Percentiles rank a stretch among this genome's conserved stretches.
Conservation (phyloP, 2,329 filamentous ascomycete species). For the Fonsecaea monophora region DNA sequence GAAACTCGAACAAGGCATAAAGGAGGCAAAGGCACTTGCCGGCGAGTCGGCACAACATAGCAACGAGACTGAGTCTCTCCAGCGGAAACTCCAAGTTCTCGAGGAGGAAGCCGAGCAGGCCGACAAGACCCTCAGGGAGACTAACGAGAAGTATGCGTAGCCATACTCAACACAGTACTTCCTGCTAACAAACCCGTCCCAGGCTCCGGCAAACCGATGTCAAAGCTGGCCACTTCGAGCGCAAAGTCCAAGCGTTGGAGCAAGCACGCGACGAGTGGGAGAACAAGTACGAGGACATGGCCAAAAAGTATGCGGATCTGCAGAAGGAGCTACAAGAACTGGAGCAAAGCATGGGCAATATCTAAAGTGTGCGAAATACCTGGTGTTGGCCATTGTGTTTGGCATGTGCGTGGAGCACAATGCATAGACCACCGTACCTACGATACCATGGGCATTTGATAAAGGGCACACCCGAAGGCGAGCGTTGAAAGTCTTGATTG, state of each 20-base stretch:
- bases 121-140: conserved; percentile 94
- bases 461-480: conserved; percentile 22
- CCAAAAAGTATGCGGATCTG: conserved; percentile 80
- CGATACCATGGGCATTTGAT: conserved; percentile 38
- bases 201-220: conserved; percentile 99
- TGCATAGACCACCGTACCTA: conserved; percentile 37
- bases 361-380: conserved; percentile 64
- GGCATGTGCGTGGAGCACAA: conserved; percentile 25
- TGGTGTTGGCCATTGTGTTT: conserved; percentile 23
- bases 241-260: conserved; percentile 97
- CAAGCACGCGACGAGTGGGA: conserved; percentile 92
- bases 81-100: conserved; percentile 90
- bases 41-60: conserved; percentile 82
- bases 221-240: conserved; percentile 98
- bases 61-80: conserved; percentile 88
- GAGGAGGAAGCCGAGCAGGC: conserved; percentile 98
- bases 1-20: conserved; percentile 83
- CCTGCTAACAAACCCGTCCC: conserved; percentile 16
- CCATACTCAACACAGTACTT: background rate
- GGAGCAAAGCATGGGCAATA: conserved; percentile 89
- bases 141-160: conserved; percentile 90
- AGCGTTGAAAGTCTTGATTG: conserved; percentile 33
- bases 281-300: conserved; percentile 96
- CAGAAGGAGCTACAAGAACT: conserved; percentile 93
- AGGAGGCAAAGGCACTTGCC: conserved; percentile 85